Base-by-base conservation (phyloP, 495 filamentous ascomycete genomes). In the Letharia columbiana region DNA sequence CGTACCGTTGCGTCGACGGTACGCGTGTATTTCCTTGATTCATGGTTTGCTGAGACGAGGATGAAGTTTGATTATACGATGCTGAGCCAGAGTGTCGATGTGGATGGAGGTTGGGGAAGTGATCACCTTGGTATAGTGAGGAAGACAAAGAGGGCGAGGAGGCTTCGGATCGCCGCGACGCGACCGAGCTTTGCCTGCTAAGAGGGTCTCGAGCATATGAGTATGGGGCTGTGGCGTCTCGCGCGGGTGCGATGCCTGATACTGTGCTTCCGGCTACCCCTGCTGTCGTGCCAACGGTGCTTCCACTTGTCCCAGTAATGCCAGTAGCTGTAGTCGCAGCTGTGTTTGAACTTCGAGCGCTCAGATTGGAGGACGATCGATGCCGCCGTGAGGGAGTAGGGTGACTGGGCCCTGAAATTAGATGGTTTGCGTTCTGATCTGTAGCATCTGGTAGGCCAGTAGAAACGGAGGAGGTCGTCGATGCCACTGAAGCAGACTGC, bases 401-500 rank as follows among this genome's bases (percentile, higher is more conserved):
- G 52, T 83, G 78, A 18, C 72, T 79, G 2, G 84, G 76, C 59
- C 80, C 81, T 39, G 75, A 78, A 47, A 83, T 70, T 63, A 82
- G 72, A 20, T 84, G 77, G 11, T 81, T 81, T 33, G 76, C 71
- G 61, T 79, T 80, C 2, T 76, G 73, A 49, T 83, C 80, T 33
- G 78, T 76, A 41, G 79, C 69, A 20, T 84, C 84, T 37, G 85
- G 77, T 65, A 87, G 78, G 37, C 84, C 81, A 44, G 80, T 79
- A 41, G 87, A 90, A 23, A 87, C 83, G 28, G 89, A 91, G 15
- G 91, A 95, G 31, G 88, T 74, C 33, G 90, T 94, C 17, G 91
- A 94, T 61, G 86, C 86, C 41, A 91, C 89, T 17, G 89, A 92
- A 18, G 89, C 86, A 69, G 91, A 91, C 68, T 90, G 88, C 52